Evolutionary conservation across 345 rosid genomes (phyloP).

Genomic region (Aquilaria sinensis): DNA sequence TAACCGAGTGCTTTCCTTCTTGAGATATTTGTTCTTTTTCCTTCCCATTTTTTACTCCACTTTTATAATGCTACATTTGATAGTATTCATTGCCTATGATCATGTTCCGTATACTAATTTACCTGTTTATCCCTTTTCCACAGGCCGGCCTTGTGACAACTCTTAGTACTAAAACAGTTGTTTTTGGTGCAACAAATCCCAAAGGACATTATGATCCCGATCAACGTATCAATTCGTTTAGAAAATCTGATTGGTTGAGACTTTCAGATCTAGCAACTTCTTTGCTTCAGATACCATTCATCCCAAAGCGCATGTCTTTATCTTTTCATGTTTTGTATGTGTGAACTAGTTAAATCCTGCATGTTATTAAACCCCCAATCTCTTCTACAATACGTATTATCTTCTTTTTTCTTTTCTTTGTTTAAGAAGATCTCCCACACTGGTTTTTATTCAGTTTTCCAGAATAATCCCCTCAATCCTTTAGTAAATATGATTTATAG

Average conservation of each 20-base stretch:
- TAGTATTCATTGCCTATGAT: constrained; percentile 3
- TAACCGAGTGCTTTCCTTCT: neutral
- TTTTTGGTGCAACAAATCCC: constrained; percentile 97
- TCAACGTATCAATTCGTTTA: constrained; percentile 56
- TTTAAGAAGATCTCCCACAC: neutral
- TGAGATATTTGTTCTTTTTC: neutral
- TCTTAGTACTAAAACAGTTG: constrained; percentile 81
- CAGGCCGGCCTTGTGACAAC: constrained; percentile 97
- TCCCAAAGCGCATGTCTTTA: neutral
- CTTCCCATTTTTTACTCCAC: constrained; percentile 1
- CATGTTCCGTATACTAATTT: constrained; percentile 6
- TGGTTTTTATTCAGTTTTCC: neutral
- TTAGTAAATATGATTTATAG: constrained; percentile 8
- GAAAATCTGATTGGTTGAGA: constrained; percentile 7
- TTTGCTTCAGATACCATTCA: constrained; percentile 6
- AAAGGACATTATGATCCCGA: constrained; percentile 97
- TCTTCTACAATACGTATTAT: too few species aligned
- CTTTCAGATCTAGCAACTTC: constrained; percentile 1
- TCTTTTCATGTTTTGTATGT: neutral
- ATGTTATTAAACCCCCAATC: too few species aligned
- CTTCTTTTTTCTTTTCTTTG: neutral
- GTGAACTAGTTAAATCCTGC: too few species aligned
- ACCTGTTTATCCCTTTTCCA: constrained; percentile 16
- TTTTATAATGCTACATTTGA: constrained; percentile 8
- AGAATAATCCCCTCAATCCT: constrained; percentile 16